Conservation (phyloP, 345 rosid genomes). For the Schrenkiella parvula region DNA sequence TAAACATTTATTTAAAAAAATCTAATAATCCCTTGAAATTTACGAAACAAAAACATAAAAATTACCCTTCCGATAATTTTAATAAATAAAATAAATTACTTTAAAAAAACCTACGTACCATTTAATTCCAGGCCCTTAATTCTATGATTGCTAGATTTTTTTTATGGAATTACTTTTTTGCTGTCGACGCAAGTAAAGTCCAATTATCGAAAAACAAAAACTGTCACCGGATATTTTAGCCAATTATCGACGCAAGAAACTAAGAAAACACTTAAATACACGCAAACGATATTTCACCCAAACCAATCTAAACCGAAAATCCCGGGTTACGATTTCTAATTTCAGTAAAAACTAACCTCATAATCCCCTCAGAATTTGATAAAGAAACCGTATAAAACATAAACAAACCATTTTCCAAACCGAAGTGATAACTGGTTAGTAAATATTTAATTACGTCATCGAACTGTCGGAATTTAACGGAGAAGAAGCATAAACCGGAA, state of each 20-base stretch:
- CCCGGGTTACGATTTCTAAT: background rate
- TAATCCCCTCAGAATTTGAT: background rate
- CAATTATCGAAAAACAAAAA: background rate
- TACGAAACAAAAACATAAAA: background rate
- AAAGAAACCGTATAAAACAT: background rate
- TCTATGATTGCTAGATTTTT: constrained; percentile 25
- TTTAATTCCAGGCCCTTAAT: constrained; percentile 32
- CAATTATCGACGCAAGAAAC: background rate
- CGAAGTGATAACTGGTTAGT: background rate
- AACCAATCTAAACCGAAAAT: background rate
- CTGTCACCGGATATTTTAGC: too few species aligned
- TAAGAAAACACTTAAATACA: background rate
- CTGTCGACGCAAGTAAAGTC: constrained; percentile 3
- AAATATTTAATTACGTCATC: background rate
- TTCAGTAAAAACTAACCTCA: background rate
- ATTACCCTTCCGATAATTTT: background rate
- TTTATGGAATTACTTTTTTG: background rate
- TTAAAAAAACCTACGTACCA: constrained; percentile 35
- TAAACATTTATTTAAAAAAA: background rate
- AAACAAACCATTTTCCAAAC: background rate
- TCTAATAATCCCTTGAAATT: background rate
- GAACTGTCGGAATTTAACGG: background rate
- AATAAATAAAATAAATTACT: background rate
- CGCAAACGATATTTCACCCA: background rate
- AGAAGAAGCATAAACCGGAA: too few species aligned